Percentiles rank a stretch among this genome's conserved stretches.
phyloP scores from a whole-genome alignment of 1,284 basidiomycete genomes.

The Agaricales sp. region DNA sequence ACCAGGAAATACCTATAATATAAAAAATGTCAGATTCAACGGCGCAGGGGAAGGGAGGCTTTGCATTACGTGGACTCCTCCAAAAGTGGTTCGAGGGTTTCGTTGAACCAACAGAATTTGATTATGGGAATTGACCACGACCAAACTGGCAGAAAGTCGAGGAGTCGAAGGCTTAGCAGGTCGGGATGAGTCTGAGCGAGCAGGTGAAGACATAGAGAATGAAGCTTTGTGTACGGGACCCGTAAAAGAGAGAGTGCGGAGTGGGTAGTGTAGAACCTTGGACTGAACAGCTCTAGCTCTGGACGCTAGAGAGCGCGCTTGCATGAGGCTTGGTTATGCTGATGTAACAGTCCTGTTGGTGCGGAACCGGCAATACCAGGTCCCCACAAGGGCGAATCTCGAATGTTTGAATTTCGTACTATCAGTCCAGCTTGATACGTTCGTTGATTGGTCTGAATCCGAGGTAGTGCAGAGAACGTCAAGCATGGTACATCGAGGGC shows the following conservation, averaged over 20 bases:
- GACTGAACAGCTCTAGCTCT: too few species aligned
- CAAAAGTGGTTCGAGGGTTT: conserved; percentile 53
- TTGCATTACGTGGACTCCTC: conserved; percentile 43
- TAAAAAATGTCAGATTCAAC: background rate
- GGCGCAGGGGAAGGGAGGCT: background rate
- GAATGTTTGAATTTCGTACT: too few species aligned
- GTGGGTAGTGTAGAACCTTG: too few species aligned
- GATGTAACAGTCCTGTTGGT: too few species aligned
- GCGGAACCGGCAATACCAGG: too few species aligned
- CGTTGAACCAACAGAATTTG: conserved; percentile 61
- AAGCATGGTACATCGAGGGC: too few species aligned
- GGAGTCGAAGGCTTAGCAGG: conserved; percentile 17
- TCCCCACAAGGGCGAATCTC: too few species aligned
- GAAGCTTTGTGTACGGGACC: too few species aligned
- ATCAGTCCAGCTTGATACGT: too few species aligned
- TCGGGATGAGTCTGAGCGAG: background rate
- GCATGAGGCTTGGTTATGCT: background rate
- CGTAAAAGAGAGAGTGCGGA: too few species aligned
- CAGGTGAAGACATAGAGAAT: background rate
- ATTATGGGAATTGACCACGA: conserved; percentile 52
- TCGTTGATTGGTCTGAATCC: too few species aligned
- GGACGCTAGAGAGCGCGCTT: background rate
- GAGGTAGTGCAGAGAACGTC: too few species aligned
- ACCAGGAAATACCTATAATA: conserved; percentile 62
- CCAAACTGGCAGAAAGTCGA: conserved; percentile 53